Percentiles rank a stretch among this genome's conserved stretches.
These are phyloP conservation scores for Rhodotorula sp. DNA, from an alignment of 1,284 basidiomycete species.

Conservation along the genomic window DNA sequence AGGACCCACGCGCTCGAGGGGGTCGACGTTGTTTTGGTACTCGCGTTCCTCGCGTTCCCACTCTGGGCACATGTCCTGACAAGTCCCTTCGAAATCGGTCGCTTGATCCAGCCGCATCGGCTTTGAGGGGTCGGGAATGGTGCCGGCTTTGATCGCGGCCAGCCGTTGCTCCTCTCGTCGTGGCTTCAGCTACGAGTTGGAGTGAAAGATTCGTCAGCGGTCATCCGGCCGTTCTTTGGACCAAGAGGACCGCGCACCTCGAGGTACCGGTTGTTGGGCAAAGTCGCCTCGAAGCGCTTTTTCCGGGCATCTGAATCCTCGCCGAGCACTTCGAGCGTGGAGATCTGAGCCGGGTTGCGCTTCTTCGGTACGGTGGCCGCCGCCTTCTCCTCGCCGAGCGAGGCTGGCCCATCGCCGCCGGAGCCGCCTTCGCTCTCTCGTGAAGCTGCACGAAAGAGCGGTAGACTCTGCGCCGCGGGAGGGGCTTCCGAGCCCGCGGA, in stretches of 20 bases:
- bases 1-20: conserved; percentile 75
- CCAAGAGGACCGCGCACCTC: conserved; percentile 9
- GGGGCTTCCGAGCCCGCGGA: background rate
- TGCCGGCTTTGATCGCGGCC: conserved; percentile 73
- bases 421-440: background rate
- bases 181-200: conserved; percentile 52
- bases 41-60: conserved; percentile 90
- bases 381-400: background rate
- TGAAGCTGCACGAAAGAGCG: background rate
- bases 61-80: conserved; percentile 88
- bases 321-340: conserved; percentile 36
- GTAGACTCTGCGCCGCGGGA: too few relatives aligned
- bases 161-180: conserved; percentile 69
- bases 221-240: too few relatives aligned
- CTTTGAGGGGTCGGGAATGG: conserved; percentile 78
- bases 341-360: conserved; percentile 21
- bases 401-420: background rate
- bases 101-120: conserved; percentile 80
- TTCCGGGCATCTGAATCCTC: conserved; percentile 37
- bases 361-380: background rate
- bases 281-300: conserved; percentile 32
- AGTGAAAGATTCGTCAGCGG: background rate
- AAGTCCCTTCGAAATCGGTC: conserved; percentile 84
- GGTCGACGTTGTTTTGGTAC: conserved; percentile 81
- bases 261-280: conserved; percentile 37